Base-by-base conservation (phyloP, 176 grass and related monocot species). In the Triticum timopheevii region DNA sequence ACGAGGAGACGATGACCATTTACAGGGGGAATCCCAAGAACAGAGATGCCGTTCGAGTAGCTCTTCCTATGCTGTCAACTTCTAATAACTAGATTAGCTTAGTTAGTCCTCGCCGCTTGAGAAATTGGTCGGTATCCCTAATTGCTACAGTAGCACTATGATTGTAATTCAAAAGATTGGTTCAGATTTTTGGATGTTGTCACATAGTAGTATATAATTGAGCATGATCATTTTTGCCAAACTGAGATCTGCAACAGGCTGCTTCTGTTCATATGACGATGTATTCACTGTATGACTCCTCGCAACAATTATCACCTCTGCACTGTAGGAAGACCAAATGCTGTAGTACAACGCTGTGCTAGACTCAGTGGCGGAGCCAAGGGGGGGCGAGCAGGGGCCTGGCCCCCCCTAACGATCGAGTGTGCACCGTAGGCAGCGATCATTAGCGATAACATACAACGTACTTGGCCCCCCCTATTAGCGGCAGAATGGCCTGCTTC, bases 1-100 rank as follows among this genome's bases (percentile, higher is more conserved):
- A 96, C 20, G 88, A 89, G 42, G 22, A 47, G 50, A 94, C 77
- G 19, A 83, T 94, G 85, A 85, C 88, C 59, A 93, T 98, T 86
- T 94, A 93, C 81, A 89, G 20, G 85, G 88, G 90, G 6, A 91
- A 94, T 35, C 93, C 94, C 0, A 93, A 75, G 82, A 86, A 73
- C 3, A 25, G 82, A 86, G 49, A 94, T 2, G 25, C 34, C 13
- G 45, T 64, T 31, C 74, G 65, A 88, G 40, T 82, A 86, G 79
- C 79, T 36, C 73, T 96, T 80, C 88, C 13, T 35, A 86, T 96
- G 28, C 4, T 76, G 76, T 77, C 28, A 85, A 84, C 42, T 28
- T 36, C 27, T 39, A 58, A 16, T 45, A 63, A 12, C 13, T 10
- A 47, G 24, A 80, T 65, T 35, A 39, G 30, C 50, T 63, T 31